Conservation (phyloP, 495 filamentous ascomycete species). For the Friedmanniomyces endolithicus region DNA sequence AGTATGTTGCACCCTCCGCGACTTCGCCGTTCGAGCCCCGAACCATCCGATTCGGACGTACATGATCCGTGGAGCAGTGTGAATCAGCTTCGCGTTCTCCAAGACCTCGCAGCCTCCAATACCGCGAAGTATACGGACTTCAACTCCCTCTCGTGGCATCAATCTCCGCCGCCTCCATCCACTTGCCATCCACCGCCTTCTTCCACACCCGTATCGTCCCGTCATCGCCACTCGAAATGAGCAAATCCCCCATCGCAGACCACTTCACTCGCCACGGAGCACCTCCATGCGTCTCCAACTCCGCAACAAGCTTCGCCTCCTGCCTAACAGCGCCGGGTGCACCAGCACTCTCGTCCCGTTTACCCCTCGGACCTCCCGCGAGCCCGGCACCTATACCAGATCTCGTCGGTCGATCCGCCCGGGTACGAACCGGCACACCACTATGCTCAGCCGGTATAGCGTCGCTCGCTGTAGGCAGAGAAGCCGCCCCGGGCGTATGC, state of each 20-base stretch:
- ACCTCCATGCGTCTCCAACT: conserved; percentile 27
- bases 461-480: neutral
- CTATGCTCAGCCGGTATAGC: neutral
- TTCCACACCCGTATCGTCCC: conserved; percentile 1
- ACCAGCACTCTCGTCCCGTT: conserved; percentile 9
- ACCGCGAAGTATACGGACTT: no score
- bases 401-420: conserved; percentile 18
- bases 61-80: no score
- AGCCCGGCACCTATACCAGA: conserved; percentile 50
- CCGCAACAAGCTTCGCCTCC: conserved; percentile 27
- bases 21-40: no score
- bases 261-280: conserved; percentile 33
- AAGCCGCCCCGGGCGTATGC: conserved; percentile 38
- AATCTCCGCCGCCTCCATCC: conserved; percentile 1
- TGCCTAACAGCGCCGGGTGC: conserved; percentile 30
- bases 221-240: conserved; percentile 3
- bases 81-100: no score
- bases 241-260: conserved; percentile 16
- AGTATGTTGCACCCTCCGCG: no score
- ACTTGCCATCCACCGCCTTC: conserved; percentile 7
- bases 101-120: no score
- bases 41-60: no score
- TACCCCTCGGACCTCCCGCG: conserved; percentile 32
- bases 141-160: neutral
- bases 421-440: neutral